Conservation (phyloP, 345 rosid species). For the Streptanthus diversifolius region DNA sequence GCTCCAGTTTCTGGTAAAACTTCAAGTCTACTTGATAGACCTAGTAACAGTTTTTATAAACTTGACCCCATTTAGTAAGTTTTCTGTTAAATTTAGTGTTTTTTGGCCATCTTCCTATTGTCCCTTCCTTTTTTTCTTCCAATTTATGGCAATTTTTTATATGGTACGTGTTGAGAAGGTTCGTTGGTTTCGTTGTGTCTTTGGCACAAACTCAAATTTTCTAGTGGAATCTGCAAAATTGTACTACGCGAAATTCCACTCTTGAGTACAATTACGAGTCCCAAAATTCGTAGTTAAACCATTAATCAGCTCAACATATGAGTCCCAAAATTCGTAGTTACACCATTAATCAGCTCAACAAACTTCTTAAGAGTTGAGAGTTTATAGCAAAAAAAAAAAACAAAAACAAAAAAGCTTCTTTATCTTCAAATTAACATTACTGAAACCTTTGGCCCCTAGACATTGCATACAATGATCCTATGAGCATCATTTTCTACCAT, state of each 20-base stretch:
- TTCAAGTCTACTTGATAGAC: slow-evolving; percentile 21
- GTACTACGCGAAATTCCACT: background rate
- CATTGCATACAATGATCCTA: too few relatives aligned
- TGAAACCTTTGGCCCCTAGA: too few relatives aligned
- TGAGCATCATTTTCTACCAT: too few relatives aligned
- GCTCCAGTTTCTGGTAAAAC: slow-evolving; percentile 19
- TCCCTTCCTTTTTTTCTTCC: background rate
- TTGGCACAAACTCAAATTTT: background rate
- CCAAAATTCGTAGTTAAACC: background rate
- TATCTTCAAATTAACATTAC: too few relatives aligned
- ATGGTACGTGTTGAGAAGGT: background rate
- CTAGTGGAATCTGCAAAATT: background rate
- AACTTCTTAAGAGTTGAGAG: too few relatives aligned
- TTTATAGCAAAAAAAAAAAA: too few relatives aligned
- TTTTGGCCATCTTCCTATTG: background rate
- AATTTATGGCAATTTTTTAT: background rate
- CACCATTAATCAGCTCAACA: background rate
- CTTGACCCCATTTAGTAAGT: slow-evolving; percentile 13
- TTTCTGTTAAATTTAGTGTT: slow-evolving; percentile 15
- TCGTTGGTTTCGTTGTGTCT: background rate
- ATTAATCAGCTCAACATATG: background rate
- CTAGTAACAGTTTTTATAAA: slow-evolving; percentile 13
- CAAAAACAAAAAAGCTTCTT: too few relatives aligned
- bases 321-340: background rate
- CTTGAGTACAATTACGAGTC: too few relatives aligned